Evolutionary conservation across 1,284 basidiomycete genomes (phyloP).

Genomic region (Moesziomyces sp.): DNA sequence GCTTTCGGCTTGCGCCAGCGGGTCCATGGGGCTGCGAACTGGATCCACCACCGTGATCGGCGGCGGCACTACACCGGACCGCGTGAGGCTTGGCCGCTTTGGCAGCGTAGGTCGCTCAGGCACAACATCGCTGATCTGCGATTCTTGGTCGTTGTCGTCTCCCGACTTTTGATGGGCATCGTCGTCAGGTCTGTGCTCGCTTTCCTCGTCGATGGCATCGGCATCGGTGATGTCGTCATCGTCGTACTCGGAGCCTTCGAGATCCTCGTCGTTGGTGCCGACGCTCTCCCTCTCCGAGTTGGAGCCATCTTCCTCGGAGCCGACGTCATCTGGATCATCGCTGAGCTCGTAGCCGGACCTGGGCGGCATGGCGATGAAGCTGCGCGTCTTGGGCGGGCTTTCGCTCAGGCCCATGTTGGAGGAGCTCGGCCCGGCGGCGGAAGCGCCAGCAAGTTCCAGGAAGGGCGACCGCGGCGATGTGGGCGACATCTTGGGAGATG

Average conservation of each 20-base stretch:
- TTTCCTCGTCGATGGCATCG: slow-evolving; percentile 24
- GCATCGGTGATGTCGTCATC: slow-evolving; percentile 39
- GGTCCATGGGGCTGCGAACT: slow-evolving; percentile 21
- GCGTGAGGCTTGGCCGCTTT: slow-evolving; percentile 57
- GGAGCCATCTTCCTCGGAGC: slow-evolving; percentile 65
- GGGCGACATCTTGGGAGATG: slow-evolving; percentile 43
- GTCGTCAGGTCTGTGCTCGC: slow-evolving; percentile 20
- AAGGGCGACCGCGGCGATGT: slow-evolving; percentile 42
- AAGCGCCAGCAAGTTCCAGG: slow-evolving; percentile 30
- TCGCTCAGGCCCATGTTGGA: slow-evolving; percentile 43
- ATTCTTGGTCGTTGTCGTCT: not conserved
- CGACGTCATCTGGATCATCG: slow-evolving; percentile 66
- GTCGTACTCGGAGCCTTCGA: slow-evolving; percentile 46
- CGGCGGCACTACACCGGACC: slow-evolving; percentile 51
- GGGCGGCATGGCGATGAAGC: slow-evolving; percentile 67
- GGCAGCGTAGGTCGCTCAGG: slow-evolving; percentile 36
- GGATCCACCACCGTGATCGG: slow-evolving; percentile 33
- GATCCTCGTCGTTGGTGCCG: slow-evolving; percentile 57
- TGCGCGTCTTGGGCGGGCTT: slow-evolving; percentile 65
- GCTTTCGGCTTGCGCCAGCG: slow-evolving; percentile 34
- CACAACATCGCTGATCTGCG: slow-evolving; percentile 1
- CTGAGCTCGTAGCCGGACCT: slow-evolving; percentile 66
- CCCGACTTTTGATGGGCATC: not conserved
- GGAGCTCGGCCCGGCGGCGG: slow-evolving; percentile 9
- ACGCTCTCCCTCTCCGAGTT: slow-evolving; percentile 58